A percentile compares a stretch with the other conserved stretches of the same genome.
phyloP scores from a whole-genome alignment of 129 eudicot genomes.

The Tanacetum coccineum region DNA sequence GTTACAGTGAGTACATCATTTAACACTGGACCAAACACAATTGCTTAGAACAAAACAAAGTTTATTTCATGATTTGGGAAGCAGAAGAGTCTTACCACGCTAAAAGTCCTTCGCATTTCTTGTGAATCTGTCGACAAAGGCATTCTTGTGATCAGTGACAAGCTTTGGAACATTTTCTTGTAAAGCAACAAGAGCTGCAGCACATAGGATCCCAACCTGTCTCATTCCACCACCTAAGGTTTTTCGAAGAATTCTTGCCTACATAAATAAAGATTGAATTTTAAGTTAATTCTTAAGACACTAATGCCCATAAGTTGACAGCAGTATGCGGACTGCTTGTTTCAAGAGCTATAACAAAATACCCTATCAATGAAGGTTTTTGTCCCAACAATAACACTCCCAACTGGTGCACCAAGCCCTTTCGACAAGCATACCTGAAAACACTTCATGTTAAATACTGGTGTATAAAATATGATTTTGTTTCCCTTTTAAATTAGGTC shows the following conservation, averaged over 20 bases:
- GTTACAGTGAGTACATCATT: too few relatives aligned
- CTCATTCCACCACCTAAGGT: constrained; percentile 99
- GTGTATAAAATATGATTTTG: too few relatives aligned
- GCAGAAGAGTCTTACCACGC: too few relatives aligned
- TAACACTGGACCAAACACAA: too few relatives aligned
- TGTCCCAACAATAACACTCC: constrained; percentile 85
- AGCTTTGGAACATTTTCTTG: constrained; percentile 76
- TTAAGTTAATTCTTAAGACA: background rate
- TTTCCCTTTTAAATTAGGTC: background rate
- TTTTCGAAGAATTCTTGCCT: constrained; percentile 88
- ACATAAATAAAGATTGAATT: background rate
- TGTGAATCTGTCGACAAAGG: too few relatives aligned
- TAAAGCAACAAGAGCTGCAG: constrained; percentile 84
- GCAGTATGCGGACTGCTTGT: background rate
- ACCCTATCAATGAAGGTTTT: constrained; percentile 72
- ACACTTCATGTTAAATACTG: background rate
- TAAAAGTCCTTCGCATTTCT: too few relatives aligned
- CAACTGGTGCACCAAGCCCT: constrained; percentile 99
- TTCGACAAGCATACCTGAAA: constrained; percentile 83
- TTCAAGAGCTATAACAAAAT: constrained; percentile 12
- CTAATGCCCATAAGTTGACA: background rate
- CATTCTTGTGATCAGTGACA: constrained; percentile 68
- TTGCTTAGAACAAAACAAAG: too few relatives aligned
- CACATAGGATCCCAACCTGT: constrained; percentile 54
- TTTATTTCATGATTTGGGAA: too few relatives aligned